Conservation (phyloP, 208 protist species). For the Leishmania arabica region DNA sequence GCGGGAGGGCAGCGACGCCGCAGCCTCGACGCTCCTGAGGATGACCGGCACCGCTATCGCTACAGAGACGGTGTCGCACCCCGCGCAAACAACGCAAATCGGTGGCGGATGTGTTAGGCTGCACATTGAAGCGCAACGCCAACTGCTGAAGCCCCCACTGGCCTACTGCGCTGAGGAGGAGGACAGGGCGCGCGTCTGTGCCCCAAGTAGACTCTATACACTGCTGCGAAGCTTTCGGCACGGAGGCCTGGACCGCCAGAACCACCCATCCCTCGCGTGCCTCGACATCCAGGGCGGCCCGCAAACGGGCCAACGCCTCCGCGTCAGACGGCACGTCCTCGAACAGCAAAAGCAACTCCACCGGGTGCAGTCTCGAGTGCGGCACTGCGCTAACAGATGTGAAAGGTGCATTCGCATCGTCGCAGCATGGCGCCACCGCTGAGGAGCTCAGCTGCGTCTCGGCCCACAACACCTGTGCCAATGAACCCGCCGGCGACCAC, state of each 20-base stretch:
- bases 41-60: not conserved
- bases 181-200: constrained; percentile 33
- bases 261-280: constrained; percentile 34
- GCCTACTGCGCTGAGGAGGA: constrained; percentile 55
- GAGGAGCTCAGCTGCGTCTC: constrained; percentile 9
- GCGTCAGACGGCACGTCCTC: constrained; percentile 28
- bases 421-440: constrained; percentile 8
- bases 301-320: constrained; percentile 9
- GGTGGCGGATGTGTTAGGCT: constrained; percentile 44
- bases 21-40: constrained; percentile 6
- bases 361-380: constrained; percentile 15
- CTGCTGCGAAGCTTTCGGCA: constrained; percentile 31
- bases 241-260: constrained; percentile 46
- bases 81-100: constrained; percentile 15
- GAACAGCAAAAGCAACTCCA: constrained; percentile 52
- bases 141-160: constrained; percentile 55
- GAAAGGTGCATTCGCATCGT: constrained; percentile 3
- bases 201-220: constrained; percentile 50
- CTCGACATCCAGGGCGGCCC: not conserved
- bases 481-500: constrained; percentile 13
- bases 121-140: constrained; percentile 43
- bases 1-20: constrained; percentile 18
- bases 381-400: constrained; percentile 20
- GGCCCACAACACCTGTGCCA: not conserved
- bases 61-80: constrained; percentile 7